Evolutionary conservation across 441 rosid species (phyloP).

Genomic region (Kokia cookei): DNA sequence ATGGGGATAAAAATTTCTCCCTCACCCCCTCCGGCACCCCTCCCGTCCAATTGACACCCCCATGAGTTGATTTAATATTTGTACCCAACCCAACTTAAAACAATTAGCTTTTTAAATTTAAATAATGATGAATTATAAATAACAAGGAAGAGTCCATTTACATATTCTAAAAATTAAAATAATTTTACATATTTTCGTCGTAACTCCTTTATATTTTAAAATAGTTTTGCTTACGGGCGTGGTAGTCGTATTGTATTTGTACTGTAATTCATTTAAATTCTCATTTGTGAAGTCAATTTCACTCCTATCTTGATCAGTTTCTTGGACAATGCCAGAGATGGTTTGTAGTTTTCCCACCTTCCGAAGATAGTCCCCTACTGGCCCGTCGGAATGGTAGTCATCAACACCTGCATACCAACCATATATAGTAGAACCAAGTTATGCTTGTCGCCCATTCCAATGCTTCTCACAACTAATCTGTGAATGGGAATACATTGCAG

Average conservation of each 20-base stretch:
- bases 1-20: no score
- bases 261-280: constrained; percentile 39
- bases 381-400: constrained; percentile 49
- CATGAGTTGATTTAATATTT: no score
- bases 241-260: constrained; percentile 46
- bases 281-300: constrained; percentile 54
- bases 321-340: constrained; percentile 44
- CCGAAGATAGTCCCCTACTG: constrained; percentile 58
- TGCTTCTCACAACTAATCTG: constrained; percentile 24
- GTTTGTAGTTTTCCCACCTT: constrained; percentile 49
- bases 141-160: no score
- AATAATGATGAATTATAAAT: no score
- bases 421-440: constrained; percentile 34
- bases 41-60: no score
- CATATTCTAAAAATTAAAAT: no score
- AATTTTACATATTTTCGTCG: no score
- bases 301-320: constrained; percentile 26
- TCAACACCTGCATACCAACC: constrained; percentile 84
- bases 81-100: no score
- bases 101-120: no score
- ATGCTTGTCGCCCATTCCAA: constrained; percentile 33
- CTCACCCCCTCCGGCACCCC: no score
- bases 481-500: neutral
- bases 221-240: constrained; percentile 48
- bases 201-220: no score